These are phyloP conservation scores for Prototheca wickerhamii DNA, from an alignment of 163 green algal genomes.

Conservation along the genomic window DNA sequence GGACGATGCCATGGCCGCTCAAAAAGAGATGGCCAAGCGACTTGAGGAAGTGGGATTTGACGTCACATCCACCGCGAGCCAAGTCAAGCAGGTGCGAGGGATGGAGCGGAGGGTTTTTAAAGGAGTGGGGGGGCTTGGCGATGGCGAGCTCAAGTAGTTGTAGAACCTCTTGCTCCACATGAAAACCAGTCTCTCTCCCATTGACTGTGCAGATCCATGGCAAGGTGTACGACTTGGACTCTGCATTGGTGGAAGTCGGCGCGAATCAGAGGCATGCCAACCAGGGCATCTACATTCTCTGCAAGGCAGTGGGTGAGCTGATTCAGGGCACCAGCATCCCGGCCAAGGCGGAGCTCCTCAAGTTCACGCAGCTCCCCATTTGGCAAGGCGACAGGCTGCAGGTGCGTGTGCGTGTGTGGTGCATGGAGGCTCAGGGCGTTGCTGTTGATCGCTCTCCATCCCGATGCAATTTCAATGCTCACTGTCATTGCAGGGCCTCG, in stretches of 20 bases:
- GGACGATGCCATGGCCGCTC: slow-evolving; percentile 27
- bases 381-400: slow-evolving; percentile 14
- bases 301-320: slow-evolving; percentile 31
- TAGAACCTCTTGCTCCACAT: background rate
- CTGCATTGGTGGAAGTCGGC: slow-evolving; percentile 26
- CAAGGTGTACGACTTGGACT: slow-evolving; percentile 30
- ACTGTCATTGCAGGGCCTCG: too few species aligned
- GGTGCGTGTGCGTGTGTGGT: too few species aligned
- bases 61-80: slow-evolving; percentile 25
- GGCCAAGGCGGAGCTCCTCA: slow-evolving; percentile 24
- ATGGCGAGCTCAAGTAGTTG: background rate
- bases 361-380: slow-evolving; percentile 29
- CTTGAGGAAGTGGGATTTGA: slow-evolving; percentile 29
- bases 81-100: slow-evolving; percentile 23
- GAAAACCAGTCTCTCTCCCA: background rate
- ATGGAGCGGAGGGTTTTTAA: background rate
- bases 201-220: slow-evolving; percentile 25
- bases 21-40: slow-evolving; percentile 20
- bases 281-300: slow-evolving; percentile 47
- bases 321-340: slow-evolving; percentile 18
- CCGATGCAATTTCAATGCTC: too few species aligned
- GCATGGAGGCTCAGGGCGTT: background rate
- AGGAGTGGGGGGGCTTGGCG: too few species aligned
- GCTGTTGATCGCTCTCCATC: too few species aligned
- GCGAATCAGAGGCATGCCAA: slow-evolving; percentile 34